Evolutionary conservation across 495 filamentous ascomycete species (phyloP).

Genomic region (Aspergillus affinis): DNA sequence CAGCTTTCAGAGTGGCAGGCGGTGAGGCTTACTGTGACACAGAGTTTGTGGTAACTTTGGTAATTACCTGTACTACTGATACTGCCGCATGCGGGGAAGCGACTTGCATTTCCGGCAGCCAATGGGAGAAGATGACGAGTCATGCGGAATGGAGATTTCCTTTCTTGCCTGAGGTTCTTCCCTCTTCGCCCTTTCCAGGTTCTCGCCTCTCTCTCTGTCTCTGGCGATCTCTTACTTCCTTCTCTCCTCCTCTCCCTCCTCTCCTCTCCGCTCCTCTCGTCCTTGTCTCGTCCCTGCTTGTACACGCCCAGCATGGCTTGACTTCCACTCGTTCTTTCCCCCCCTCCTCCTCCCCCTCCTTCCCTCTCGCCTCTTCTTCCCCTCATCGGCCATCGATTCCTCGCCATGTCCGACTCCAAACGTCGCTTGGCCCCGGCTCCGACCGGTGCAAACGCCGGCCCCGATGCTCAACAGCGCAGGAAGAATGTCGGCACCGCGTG

Average conservation of each 20-base stretch:
- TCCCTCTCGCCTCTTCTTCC: constrained; percentile 1
- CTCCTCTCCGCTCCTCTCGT: background rate
- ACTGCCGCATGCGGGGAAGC: constrained; percentile 9
- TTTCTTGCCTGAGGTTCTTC: background rate
- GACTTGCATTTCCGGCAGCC: constrained; percentile 6
- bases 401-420: constrained; percentile 21
- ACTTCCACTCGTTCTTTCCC: background rate
- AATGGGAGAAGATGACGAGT: background rate
- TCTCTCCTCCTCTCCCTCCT: background rate
- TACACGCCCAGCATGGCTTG: constrained; percentile 13
- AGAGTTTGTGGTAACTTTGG: background rate
- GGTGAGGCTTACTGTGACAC: too few relatives aligned
- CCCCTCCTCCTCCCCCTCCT: constrained; percentile 3
- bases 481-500: constrained; percentile 31
- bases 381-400: constrained; percentile 8
- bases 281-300: background rate
- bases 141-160: constrained; percentile 4
- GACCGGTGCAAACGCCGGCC: constrained; percentile 11
- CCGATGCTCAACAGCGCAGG: constrained; percentile 19
- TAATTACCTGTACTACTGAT: background rate
- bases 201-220: too few relatives aligned
- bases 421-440: constrained; percentile 22
- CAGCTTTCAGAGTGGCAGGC: too few relatives aligned
- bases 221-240: background rate
- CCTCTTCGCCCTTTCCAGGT: too few relatives aligned